Evolutionary conservation across 1,284 basidiomycete genomes (phyloP), one percentile per base, ranked within the genome.

Genomic region (Leucoagaricus sp.): DNA sequence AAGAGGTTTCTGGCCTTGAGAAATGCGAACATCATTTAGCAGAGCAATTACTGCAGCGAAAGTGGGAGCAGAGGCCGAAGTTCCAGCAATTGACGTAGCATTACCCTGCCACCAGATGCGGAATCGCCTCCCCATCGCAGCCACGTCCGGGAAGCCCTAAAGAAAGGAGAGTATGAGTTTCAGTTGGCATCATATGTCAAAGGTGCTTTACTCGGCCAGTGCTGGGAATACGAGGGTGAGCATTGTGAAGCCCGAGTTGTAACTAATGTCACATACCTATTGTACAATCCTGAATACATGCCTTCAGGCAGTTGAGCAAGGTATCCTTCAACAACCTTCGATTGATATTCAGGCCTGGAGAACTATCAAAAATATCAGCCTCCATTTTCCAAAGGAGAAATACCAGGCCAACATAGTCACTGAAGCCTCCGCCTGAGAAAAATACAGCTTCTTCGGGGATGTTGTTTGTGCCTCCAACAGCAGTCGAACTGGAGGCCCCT

Each of bases 341-440:
- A 61, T 67, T 89, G 86, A 63, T 84, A 90, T 0, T 48, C 13
- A 0, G 86, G 86, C 9, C 79, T 76, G 21, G 70, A 25, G 69
- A 86, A 88, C 79, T 86, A 26, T 50, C 23, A 28, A 52, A 19
- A 4, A 19, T 46, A 34, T 53, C 31, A 41, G 33, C 33, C 33
- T 25, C 25, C 15, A 17, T 26, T 21, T 3, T 17, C n/a, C 40
- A 29, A 25, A 8, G 17, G 23, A 45, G 34, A 29, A 19, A 12
- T 12, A 23, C 7, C 34, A 41, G 49, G 67, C 73, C 62, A 56
- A 83, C 81, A 54, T 80, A 77, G 64, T 86, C 75, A 63, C 81
- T 83, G 72, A 89, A 89, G 29, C 87, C 86, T 29, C 85, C 86
- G 15, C 86, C 87, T 46, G 81, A 83, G 67, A 83, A 81, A 61